Percentiles rank a stretch among this genome's conserved stretches.
Evolutionary conservation across 108 stramenopile species (phyloP).

Genomic region (Nitzschia sp.): DNA sequence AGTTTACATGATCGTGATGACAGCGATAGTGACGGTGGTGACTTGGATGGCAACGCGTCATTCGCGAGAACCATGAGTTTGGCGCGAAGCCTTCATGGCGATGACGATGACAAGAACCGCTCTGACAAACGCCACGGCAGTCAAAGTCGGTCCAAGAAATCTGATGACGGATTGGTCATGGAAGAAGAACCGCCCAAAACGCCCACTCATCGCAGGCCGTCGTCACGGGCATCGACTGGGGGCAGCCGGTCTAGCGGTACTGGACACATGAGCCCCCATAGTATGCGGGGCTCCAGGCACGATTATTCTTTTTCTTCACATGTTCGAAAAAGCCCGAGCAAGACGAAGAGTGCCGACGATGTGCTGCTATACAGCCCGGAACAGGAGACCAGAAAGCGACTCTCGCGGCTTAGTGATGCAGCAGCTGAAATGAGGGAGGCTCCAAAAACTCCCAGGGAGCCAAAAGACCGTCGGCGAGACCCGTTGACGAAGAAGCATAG

Average conservation of each 20-base stretch:
- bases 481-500: constrained; percentile 8
- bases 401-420: background rate
- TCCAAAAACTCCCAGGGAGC: background rate
- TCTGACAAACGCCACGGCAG: background rate
- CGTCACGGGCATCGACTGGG: background rate
- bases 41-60: constrained; percentile 4
- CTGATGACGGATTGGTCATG: no score
- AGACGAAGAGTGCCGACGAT: background rate
- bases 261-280: no score
- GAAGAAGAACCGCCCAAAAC: background rate
- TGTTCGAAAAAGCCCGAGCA: background rate
- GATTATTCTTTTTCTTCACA: no score
- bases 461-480: background rate
- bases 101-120: background rate
- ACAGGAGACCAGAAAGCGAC: background rate
- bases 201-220: background rate
- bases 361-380: background rate
- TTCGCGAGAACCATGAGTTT: constrained; percentile 1
- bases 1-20: constrained; percentile 1
- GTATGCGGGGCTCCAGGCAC: no score
- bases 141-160: no score
- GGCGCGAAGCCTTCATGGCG: constrained; percentile 6
- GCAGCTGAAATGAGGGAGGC: background rate
- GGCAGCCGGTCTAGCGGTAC: background rate
- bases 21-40: background rate